Evolutionary conservation across 148 eudicot genomes (phyloP).

Genomic region (Rhododendron mucronatum): DNA sequence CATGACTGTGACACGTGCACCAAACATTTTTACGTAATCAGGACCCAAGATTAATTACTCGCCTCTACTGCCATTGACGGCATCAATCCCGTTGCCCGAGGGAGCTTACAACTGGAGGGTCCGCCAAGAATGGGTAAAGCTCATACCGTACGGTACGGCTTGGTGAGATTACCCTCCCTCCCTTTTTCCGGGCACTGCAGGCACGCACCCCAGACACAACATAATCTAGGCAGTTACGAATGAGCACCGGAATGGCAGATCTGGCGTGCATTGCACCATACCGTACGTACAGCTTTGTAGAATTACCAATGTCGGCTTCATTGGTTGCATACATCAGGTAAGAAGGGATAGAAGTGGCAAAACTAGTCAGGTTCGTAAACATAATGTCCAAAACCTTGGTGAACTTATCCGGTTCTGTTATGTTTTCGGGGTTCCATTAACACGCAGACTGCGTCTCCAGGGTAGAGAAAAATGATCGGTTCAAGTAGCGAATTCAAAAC

Average conservation of each 20-base stretch:
- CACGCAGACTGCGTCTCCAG: neutral
- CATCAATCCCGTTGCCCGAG: neutral
- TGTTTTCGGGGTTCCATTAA: neutral
- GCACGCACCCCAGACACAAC: neutral
- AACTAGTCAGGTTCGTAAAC: too few species aligned
- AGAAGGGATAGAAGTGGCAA: too few species aligned
- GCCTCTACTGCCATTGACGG: neutral
- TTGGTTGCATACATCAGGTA: neutral
- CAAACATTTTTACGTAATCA: too few species aligned
- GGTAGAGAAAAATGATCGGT: neutral
- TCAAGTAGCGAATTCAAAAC: neutral
- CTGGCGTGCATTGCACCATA: slow-evolving; percentile 23
- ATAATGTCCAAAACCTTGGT: too few species aligned
- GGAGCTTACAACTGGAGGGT: neutral
- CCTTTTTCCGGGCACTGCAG: neutral
- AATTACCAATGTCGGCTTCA: neutral
- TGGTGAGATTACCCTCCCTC: slow-evolving; percentile 8
- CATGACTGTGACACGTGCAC: too few species aligned
- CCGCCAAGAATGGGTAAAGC: neutral
- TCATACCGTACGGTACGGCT: slow-evolving; percentile 28
- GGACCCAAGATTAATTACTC: neutral
- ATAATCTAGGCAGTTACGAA: neutral
- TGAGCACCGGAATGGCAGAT: neutral
- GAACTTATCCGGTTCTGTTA: neutral
- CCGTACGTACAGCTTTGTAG: neutral